These are phyloP conservation scores for Elongisporangium anandrum DNA, from an alignment of 352 stramenopile genomes.

Conservation along the genomic window DNA sequence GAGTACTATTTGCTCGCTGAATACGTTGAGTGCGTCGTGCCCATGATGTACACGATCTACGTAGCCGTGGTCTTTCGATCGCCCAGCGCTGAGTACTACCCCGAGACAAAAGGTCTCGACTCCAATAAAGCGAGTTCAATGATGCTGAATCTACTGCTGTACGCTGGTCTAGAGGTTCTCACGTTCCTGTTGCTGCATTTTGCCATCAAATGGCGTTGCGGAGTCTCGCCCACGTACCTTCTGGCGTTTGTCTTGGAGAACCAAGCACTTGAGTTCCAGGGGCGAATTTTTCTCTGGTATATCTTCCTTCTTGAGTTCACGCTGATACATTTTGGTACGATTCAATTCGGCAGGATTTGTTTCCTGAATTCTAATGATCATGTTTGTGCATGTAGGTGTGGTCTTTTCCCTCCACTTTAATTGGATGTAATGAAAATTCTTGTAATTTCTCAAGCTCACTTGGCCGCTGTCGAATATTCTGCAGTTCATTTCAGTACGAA, in stretches of 20 bases:
- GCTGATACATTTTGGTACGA: constrained; percentile 10
- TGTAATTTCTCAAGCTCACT: too few species aligned
- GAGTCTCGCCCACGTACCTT: constrained; percentile 14
- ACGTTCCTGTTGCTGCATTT: constrained; percentile 14
- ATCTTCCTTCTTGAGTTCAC: constrained; percentile 17
- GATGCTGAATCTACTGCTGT: constrained; percentile 11
- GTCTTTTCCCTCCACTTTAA: too few species aligned
- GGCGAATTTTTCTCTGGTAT: constrained; percentile 17
- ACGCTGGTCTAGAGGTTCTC: constrained; percentile 4
- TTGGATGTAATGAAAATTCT: too few species aligned
- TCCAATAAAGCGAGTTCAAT: neutral
- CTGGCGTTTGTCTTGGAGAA: constrained; percentile 22
- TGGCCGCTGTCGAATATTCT: too few species aligned
- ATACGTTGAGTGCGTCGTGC: constrained; percentile 21
- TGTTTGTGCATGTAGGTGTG: too few species aligned
- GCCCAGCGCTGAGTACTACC: constrained; percentile 12
- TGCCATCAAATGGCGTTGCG: constrained; percentile 11
- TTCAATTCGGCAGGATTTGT: neutral
- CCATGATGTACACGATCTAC: constrained; percentile 16
- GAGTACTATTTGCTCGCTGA: constrained; percentile 18
- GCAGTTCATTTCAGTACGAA: too few species aligned
- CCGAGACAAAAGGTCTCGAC: constrained; percentile 9
- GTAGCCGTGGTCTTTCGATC: constrained; percentile 10
- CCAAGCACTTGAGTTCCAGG: constrained; percentile 12
- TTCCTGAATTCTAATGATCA: too few species aligned